Evolutionary conservation across 2,329 filamentous ascomycete genomes (phyloP).

Genomic region (Diaporthe nobilis): DNA sequence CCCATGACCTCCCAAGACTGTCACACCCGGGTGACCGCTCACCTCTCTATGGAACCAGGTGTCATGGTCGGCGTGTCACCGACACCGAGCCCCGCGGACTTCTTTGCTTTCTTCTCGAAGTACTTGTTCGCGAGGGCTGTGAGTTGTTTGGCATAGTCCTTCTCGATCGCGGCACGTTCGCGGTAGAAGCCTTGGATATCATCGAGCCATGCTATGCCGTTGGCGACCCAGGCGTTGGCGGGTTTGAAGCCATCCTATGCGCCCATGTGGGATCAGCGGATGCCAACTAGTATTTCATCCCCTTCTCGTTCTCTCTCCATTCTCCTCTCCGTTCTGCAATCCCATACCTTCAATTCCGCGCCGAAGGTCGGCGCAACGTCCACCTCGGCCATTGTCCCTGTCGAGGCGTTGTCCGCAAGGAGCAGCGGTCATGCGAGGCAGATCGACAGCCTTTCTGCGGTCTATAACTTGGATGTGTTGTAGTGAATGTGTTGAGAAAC

Average conservation of each 20-base stretch:
- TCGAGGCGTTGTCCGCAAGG: slow-evolving; percentile 39
- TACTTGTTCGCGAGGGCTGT: slow-evolving; percentile 93
- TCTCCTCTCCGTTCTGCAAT: neutral
- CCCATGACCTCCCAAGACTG: neutral
- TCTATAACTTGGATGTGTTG: neutral
- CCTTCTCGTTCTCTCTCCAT: neutral
- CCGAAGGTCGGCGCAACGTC: slow-evolving; percentile 90
- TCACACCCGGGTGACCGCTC: slow-evolving; percentile 41
- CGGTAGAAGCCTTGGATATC: slow-evolving; percentile 98
- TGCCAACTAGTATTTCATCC: slow-evolving; percentile 2
- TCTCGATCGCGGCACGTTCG: slow-evolving; percentile 93
- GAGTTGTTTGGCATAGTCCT: slow-evolving; percentile 94
- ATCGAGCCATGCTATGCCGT: slow-evolving; percentile 94
- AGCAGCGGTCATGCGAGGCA: slow-evolving; percentile 40
- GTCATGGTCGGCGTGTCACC: slow-evolving; percentile 94
- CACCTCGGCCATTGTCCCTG: slow-evolving; percentile 80
- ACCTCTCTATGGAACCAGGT: slow-evolving; percentile 94
- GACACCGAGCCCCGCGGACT: slow-evolving; percentile 88
- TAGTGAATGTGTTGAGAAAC: neutral
- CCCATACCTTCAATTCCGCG: slow-evolving; percentile 87
- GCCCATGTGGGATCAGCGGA: slow-evolving; percentile 36
- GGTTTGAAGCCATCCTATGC: slow-evolving; percentile 94
- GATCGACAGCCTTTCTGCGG: neutral
- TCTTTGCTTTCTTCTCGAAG: slow-evolving; percentile 93
- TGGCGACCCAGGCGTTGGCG: slow-evolving; percentile 90